Evolutionary conservation across 2,329 filamentous ascomycete genomes (phyloP).

Genomic region (Pseudophaeomoniella oleicola): DNA sequence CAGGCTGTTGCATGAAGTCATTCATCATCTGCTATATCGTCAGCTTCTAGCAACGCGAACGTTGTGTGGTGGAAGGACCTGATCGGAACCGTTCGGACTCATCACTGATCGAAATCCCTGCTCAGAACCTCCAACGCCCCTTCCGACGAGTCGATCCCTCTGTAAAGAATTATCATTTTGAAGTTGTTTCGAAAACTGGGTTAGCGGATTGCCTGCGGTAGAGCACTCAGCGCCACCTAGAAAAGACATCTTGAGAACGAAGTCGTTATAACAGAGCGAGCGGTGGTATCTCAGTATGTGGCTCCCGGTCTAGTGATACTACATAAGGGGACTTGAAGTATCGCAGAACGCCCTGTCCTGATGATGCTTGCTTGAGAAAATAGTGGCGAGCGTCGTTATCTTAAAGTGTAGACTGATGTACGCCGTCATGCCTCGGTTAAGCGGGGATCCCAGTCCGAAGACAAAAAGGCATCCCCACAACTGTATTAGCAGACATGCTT

Average conservation of each 20-base stretch:
- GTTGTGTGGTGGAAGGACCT: conserved; percentile 29
- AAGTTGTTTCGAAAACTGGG: conserved; percentile 94
- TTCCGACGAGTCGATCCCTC: conserved; percentile 70
- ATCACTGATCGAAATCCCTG: conserved; percentile 64
- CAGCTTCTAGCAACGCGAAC: conserved; percentile 4
- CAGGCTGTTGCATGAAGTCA: conserved; percentile 68
- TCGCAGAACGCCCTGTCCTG: too few species aligned
- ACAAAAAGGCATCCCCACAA: too few species aligned
- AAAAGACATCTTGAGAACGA: conserved; percentile 88
- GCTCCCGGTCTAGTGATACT: too few species aligned
- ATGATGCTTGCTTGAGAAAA: too few species aligned
- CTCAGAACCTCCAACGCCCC: conserved; percentile 54
- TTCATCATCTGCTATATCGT: conserved; percentile 63
- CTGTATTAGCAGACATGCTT: too few species aligned
- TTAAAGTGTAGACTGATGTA: too few species aligned
- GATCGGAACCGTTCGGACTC: conserved; percentile 57
- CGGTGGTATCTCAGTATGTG: too few species aligned
- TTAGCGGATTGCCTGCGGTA: conserved; percentile 85
- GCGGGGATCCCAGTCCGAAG: too few species aligned
- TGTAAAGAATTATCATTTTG: conserved; percentile 93
- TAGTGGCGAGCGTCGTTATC: too few species aligned
- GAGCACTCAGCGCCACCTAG: conserved; percentile 93
- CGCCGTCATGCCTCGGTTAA: too few species aligned
- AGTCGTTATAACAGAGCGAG: too few species aligned
- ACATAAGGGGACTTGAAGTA: too few species aligned